Evolutionary conservation across 495 filamentous ascomycete genomes (phyloP), one percentile per base, ranked within the genome.

Genomic region (Aspergillus egyptiacus): DNA sequence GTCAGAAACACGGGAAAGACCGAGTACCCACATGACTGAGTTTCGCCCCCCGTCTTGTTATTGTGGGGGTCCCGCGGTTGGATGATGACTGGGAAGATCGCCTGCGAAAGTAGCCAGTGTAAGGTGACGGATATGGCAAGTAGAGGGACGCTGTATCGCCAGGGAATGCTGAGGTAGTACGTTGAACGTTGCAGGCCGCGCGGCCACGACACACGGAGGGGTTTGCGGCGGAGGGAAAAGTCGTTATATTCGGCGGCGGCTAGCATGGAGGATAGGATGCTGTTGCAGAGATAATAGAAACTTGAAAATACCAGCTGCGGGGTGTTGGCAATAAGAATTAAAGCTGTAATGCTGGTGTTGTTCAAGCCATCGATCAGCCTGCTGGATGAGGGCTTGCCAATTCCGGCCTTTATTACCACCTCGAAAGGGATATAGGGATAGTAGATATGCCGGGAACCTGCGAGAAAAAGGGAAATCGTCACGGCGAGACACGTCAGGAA

Each of bases 41-140:
- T n/a, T n/a, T n/a, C n/a, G n/a, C n/a, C n/a, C n/a, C n/a, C n/a
- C n/a, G n/a, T n/a, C n/a, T n/a, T n/a, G n/a, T n/a, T n/a, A n/a
- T n/a, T n/a, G n/a, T n/a, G n/a, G n/a, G n/a, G n/a, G n/a, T n/a
- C n/a, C n/a, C n/a, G n/a, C n/a, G n/a, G n/a, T n/a, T n/a, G n/a
- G 27, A 56, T 42, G 3, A 28, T 14, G 13, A 51, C 51, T 6
- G 46, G 44, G 34, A 73, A 73, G 1, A 71, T 34, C 19, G 55
- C 56, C 45, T 75, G 64, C 3, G 69, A 72, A 6, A 68, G 46
- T 1, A 69, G 58, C 69, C 70, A 72, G 37, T 74, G 72, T 1
- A 68, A 44, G 3, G 60, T 2, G 2, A 46, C 55, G 8, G 56
- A 58, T 14, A 37, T 15, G 5, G 46, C 22, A 13, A 62, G 34